A percentile compares a stretch with the other conserved stretches of the same genome.
These are phyloP conservation scores for Trichosporon asahii DNA, from an alignment of 1,284 basidiomycete genomes.

Conservation along the genomic window DNA sequence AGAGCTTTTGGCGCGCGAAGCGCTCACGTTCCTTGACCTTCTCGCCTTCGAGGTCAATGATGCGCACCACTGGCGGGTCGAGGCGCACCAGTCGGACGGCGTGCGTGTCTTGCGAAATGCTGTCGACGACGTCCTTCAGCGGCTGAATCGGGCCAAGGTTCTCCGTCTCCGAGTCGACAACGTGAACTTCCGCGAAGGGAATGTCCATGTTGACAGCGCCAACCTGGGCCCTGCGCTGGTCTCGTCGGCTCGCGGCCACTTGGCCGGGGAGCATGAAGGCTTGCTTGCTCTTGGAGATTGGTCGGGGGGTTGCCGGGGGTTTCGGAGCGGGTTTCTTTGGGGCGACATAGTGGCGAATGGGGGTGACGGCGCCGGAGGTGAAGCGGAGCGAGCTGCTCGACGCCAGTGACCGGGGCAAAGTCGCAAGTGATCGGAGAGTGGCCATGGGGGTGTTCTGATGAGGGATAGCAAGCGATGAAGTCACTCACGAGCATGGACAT, in stretches of 20 bases:
- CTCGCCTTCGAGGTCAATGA: conserved; percentile 35
- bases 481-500: neutral
- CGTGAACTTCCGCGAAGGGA: conserved; percentile 40
- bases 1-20: conserved; percentile 29
- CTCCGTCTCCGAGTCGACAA: conserved; percentile 30
- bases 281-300: neutral
- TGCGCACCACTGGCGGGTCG: conserved; percentile 40
- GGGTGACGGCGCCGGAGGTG: too few species aligned
- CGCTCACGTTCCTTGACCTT: conserved; percentile 26
- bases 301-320: neutral
- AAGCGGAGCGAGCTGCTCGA: neutral
- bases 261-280: neutral
- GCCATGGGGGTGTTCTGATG: neutral
- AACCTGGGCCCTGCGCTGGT: neutral
- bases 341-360: neutral
- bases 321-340: neutral
- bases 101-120: conserved; percentile 25
- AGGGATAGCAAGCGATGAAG: neutral
- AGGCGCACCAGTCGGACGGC: conserved; percentile 34
- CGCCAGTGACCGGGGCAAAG: neutral
- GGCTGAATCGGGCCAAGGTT: conserved; percentile 28
- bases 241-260: neutral
- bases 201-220: conserved; percentile 25
- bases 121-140: conserved; percentile 24
- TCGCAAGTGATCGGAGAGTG: neutral